Evolutionary conservation across 2,329 filamentous ascomycete genomes (phyloP), one percentile per base, ranked within the genome.

Genomic region (Phialophora tarda): DNA sequence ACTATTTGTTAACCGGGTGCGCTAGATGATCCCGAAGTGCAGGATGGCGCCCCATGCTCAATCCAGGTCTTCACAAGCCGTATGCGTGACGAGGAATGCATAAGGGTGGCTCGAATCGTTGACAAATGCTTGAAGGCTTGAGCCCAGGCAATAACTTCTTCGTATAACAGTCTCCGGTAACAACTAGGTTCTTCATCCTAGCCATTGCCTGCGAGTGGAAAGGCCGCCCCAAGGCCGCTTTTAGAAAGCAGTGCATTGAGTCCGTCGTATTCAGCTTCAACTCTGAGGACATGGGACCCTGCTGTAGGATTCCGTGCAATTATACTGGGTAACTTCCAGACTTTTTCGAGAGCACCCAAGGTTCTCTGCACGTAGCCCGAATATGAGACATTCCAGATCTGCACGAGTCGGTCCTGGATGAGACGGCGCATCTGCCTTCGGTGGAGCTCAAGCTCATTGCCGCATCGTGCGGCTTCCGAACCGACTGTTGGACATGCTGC

Each of bases 41-140:
- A 75, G 14, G 58, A 76, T 65, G 75, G 73, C 1, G 71, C 74
- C 7, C 75, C 75, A 5, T 74, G 72, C 55, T 72, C 73, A 7
- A 69, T 75, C 48, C 74, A 76, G 50, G 50, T 75, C 1, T 74
- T 75, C 28, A 74, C 74, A 5, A 71, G 68, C 11, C 69, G 68
- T 3, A 71, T 76, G 67, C 71, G 71, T 21, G 75, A 76, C 59
- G 75, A 76, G 51, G 74, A 76, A 57, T 75, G 74, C 54, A 54
- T 76, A 38, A 64, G 70, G 21, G 72, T 73, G 62, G 69, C 74
- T 7, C 72, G 71, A 48, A 63, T 72, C 7, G 71, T 76, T n/a
- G 74, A 76, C 28, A 59, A 63, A 38, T 72, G 71, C 48, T 61
- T 76, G 26, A 75, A 69, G 26, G 47, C 30, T 56, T 54, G 26